phyloP scores from a whole-genome alignment of 2,329 filamentous ascomycete species.

The Alternaria angustiovoidea region DNA sequence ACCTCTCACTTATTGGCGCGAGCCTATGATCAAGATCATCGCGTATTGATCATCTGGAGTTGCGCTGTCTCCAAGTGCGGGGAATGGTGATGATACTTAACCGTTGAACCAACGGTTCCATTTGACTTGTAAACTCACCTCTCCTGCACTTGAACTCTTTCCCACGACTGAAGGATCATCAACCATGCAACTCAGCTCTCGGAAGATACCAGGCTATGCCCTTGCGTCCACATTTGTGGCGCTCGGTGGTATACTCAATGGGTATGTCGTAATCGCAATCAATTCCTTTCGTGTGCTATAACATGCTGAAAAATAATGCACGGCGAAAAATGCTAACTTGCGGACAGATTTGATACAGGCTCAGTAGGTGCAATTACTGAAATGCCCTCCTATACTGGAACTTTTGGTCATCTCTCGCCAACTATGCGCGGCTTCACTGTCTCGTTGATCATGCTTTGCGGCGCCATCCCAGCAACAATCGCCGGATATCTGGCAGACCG shows the following conservation, averaged over 20 bases:
- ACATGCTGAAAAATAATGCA: no score
- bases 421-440: neutral
- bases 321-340: neutral
- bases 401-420: neutral
- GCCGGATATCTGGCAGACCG: neutral
- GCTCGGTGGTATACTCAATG: neutral
- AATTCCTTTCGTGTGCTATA: no score
- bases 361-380: neutral
- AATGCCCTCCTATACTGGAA: neutral
- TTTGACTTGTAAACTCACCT: no score
- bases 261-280: neutral
- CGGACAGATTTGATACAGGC: neutral
- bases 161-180: fast-evolving
- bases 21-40: no score
- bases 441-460: neutral
- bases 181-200: neutral
- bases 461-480: neutral
- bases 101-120: no score
- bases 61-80: no score
- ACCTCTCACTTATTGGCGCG: no score
- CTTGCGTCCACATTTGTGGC: neutral
- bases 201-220: neutral
- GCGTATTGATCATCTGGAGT: no score
- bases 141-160: neutral
- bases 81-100: no score